A percentile compares a stretch with the other conserved stretches of the same genome.
Evolutionary conservation across 139 green algal genomes (phyloP).

Genomic region (Klebsormidium nitens): DNA sequence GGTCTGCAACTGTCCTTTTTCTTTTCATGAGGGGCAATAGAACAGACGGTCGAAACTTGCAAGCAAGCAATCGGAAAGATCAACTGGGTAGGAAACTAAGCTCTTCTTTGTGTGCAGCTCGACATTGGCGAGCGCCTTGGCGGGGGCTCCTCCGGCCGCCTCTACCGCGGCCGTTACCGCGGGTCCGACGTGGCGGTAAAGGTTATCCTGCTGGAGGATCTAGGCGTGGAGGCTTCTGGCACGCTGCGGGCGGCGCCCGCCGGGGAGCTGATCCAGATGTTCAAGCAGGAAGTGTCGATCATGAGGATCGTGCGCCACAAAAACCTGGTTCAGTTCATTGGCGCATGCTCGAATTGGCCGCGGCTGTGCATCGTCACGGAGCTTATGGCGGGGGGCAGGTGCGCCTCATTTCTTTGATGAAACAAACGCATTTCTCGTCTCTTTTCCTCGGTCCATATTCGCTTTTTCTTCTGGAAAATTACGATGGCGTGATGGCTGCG

Average conservation of each 20-base stretch:
- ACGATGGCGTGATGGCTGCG: no score
- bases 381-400: constrained; percentile 87
- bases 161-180: constrained; percentile 72
- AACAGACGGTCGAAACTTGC: no score
- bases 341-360: constrained; percentile 85
- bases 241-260: constrained; percentile 37
- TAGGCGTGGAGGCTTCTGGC: not conserved
- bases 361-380: constrained; percentile 97
- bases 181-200: constrained; percentile 97
- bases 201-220: constrained; percentile 66
- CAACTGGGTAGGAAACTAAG: no score
- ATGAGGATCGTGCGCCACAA: constrained; percentile 83
- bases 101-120: constrained; percentile 16
- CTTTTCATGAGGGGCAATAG: no score
- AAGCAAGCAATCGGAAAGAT: no score
- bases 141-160: constrained; percentile 15
- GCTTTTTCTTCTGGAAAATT: no score
- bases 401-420: constrained; percentile 86
- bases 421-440: constrained; percentile 43
- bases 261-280: constrained; percentile 75
- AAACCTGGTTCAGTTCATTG: constrained; percentile 98
- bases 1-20: no score
- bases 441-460: no score
- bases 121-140: constrained; percentile 14
- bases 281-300: constrained; percentile 77